phyloP scores from a whole-genome alignment of 306 rosid species.

The Calophaca sinica region DNA sequence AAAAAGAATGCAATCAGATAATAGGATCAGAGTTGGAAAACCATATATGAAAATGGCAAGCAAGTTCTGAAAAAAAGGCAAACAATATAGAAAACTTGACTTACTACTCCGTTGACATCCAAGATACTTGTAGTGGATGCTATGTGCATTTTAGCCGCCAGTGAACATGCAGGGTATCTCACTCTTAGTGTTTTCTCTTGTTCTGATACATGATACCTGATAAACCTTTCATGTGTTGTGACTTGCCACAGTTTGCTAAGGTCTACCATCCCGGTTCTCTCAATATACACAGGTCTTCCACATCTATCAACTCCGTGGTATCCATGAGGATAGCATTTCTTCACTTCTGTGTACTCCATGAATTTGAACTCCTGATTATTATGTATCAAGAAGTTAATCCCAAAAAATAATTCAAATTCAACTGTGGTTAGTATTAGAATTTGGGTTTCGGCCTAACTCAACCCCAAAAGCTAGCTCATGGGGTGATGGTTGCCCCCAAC shows the following conservation, averaged over 20 bases:
- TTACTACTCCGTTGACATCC: conserved; percentile 88
- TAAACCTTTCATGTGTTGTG: conserved; percentile 75
- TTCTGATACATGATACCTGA: conserved; percentile 75
- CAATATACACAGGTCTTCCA: conserved; percentile 89
- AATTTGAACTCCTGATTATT: conserved; percentile 75
- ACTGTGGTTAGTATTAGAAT: too few relatives aligned
- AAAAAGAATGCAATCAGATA: conserved; percentile 26
- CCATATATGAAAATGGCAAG: background rate
- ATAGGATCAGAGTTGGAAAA: background rate
- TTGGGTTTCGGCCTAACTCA: too few relatives aligned
- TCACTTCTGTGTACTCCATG: conserved; percentile 74
- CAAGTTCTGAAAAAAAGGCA: background rate
- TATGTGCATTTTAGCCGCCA: conserved; percentile 77
- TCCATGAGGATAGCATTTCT: conserved; percentile 87
- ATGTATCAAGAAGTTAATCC: conserved; percentile 26
- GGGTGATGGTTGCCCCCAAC: too few relatives aligned
- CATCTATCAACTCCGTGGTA: conserved; percentile 82
- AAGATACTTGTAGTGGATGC: conserved; percentile 93
- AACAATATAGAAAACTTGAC: conserved; percentile 30
- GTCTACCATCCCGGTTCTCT: conserved; percentile 81
- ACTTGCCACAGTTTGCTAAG: conserved; percentile 68
- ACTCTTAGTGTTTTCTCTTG: conserved; percentile 79
- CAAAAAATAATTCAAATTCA: too few relatives aligned
- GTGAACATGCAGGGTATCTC: conserved; percentile 87
- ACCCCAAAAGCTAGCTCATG: too few relatives aligned